phyloP scores from a whole-genome alignment of 352 stramenopile genomes.

The Globisporangium paroecandrum region DNA sequence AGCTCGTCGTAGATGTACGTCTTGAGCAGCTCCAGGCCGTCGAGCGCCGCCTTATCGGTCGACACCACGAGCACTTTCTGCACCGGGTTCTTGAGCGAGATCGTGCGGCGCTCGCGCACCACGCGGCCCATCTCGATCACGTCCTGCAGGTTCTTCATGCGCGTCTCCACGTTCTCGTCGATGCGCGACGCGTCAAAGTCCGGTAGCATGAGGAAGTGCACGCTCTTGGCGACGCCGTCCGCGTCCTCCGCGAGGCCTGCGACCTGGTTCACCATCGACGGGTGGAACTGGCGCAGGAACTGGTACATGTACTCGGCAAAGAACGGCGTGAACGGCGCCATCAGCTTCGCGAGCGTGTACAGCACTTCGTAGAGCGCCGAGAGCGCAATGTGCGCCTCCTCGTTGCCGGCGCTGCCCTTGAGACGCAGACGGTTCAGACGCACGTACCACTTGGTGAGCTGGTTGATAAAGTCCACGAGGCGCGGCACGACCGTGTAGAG shows the following conservation, averaged over 20 bases:
- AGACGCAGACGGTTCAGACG: slow-evolving; percentile 97
- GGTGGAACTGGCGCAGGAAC: slow-evolving; percentile 96
- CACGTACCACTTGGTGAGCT: slow-evolving; percentile 99
- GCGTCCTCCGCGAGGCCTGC: slow-evolving; percentile 75
- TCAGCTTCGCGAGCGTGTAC: slow-evolving; percentile 92
- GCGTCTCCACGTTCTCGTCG: slow-evolving; percentile 91
- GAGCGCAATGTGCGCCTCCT: slow-evolving; percentile 76
- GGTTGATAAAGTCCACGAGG: slow-evolving; percentile 97
- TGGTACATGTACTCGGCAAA: slow-evolving; percentile 99
- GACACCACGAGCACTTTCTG: slow-evolving; percentile 96
- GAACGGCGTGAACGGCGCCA: slow-evolving; percentile 99
- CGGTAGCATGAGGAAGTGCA: slow-evolving; percentile 96
- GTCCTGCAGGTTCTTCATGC: slow-evolving; percentile 95
- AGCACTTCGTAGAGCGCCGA: slow-evolving; percentile 99
- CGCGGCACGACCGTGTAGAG: slow-evolving; percentile 99
- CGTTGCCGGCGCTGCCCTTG: slow-evolving; percentile 93
- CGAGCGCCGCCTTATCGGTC: slow-evolving; percentile 75
- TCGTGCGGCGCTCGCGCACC: slow-evolving; percentile 95
- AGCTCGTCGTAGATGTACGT: slow-evolving; percentile 97
- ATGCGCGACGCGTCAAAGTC: slow-evolving; percentile 90
- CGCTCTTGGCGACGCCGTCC: slow-evolving; percentile 90
- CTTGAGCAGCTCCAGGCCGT: slow-evolving; percentile 75
- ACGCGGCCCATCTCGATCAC: slow-evolving; percentile 97
- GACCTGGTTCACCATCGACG: slow-evolving; percentile 64
- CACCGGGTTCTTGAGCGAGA: slow-evolving; percentile 97